A percentile compares a stretch with the other conserved stretches of the same genome.
Evolutionary conservation across 768 basidiomycete genomes (phyloP).

Genomic region (Trametes coccinea): DNA sequence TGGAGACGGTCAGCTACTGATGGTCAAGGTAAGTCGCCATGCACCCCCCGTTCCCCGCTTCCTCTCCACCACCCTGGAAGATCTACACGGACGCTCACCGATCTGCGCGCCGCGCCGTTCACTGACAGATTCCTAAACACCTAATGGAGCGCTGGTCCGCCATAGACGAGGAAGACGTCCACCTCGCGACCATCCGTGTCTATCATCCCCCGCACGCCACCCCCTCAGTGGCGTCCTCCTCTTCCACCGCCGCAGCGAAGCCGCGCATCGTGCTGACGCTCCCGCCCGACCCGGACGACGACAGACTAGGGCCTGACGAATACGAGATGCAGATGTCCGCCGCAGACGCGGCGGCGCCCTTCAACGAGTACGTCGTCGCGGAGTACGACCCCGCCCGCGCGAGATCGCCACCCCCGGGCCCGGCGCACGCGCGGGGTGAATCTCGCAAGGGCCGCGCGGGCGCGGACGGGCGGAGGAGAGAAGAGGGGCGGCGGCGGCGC

Average conservation of each 20-base stretch:
- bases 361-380: constrained; percentile 76
- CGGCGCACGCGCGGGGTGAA: not conserved
- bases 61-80: not conserved
- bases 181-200: constrained; percentile 79
- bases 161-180: constrained; percentile 66
- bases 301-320: constrained; percentile 44
- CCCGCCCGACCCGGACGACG: constrained; percentile 54
- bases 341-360: constrained; percentile 53
- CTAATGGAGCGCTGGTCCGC: constrained; percentile 79
- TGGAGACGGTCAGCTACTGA: not conserved
- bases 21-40: constrained; percentile 2
- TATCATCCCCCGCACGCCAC: constrained; percentile 46
- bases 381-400: constrained; percentile 48
- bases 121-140: constrained; percentile 72
- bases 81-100: not conserved
- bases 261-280: constrained; percentile 64
- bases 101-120: not conserved
- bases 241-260: constrained; percentile 40
- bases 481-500: constrained; percentile 48
- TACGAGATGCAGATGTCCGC: constrained; percentile 87
- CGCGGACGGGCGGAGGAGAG: constrained; percentile 42
- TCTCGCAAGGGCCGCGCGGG: not conserved
- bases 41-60: not conserved
- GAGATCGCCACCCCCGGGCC: not conserved
- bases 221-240: not conserved